These are phyloP conservation scores for Bipolaris cookei DNA, from an alignment of 2,329 filamentous ascomycete species.

Conservation along the genomic window DNA sequence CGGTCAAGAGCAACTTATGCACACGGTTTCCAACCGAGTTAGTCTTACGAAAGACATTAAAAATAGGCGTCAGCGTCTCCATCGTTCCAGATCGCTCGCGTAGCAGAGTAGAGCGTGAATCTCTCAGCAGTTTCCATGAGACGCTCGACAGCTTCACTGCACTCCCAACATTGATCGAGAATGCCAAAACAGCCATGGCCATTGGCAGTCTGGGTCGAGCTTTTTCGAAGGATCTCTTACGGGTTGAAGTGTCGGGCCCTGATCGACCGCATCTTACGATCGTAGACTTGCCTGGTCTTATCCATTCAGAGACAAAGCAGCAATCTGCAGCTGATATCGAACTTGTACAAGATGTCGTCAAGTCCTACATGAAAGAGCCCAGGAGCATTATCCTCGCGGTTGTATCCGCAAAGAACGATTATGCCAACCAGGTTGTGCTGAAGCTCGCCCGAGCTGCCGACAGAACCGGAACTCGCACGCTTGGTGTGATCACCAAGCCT, in stretches of 20 bases:
- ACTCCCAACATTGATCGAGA: slow-evolving; percentile 56
- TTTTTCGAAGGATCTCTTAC: slow-evolving; percentile 51
- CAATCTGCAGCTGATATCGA: slow-evolving; percentile 14
- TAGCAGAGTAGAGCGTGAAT: slow-evolving; percentile 32
- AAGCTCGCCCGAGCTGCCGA: slow-evolving; percentile 57
- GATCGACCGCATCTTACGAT: slow-evolving; percentile 42
- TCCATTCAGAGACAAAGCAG: slow-evolving; percentile 27
- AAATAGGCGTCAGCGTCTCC: not conserved
- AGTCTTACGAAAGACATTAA: slow-evolving; percentile 47
- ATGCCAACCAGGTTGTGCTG: slow-evolving; percentile 63
- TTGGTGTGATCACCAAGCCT: slow-evolving; percentile 63
- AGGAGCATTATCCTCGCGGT: slow-evolving; percentile 31
- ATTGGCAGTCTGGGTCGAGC: not conserved
- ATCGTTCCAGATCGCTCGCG: slow-evolving; percentile 21
- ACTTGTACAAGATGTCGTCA: slow-evolving; percentile 19
- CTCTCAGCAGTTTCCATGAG: slow-evolving; percentile 45
- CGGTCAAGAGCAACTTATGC: slow-evolving; percentile 61
- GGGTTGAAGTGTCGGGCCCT: slow-evolving; percentile 50
- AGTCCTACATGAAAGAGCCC: slow-evolving; percentile 25
- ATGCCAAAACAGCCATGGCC: slow-evolving; percentile 42
- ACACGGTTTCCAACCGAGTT: slow-evolving; percentile 65
- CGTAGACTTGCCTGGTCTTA: slow-evolving; percentile 20
- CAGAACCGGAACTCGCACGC: slow-evolving; percentile 52
- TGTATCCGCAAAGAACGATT: slow-evolving; percentile 47
- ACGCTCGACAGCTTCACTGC: slow-evolving; percentile 43